Evolutionary conservation across 1,284 basidiomycete genomes (phyloP).

Genomic region (Marasmius tenuissimus): DNA sequence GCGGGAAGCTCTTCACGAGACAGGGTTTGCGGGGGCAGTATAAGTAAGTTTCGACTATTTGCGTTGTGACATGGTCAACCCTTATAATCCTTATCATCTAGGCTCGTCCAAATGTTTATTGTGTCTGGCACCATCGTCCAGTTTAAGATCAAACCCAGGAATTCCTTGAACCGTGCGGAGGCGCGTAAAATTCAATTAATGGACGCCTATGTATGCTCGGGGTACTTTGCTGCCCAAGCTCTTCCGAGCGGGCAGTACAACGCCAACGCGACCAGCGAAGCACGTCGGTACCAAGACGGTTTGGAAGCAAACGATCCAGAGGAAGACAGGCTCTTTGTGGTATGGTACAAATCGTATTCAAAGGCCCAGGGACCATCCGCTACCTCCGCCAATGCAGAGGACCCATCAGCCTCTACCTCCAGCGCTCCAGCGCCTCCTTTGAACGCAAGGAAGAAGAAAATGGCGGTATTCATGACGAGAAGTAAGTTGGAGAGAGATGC

Average conservation of each 20-base stretch:
- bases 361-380: constrained; percentile 10
- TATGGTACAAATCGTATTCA: constrained; percentile 59
- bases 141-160: constrained; percentile 55
- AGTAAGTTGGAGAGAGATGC: constrained; percentile 81
- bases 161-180: constrained; percentile 49
- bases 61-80: not conserved
- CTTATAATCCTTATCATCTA: constrained; percentile 25
- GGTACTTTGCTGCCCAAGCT: constrained; percentile 69
- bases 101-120: constrained; percentile 69
- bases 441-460: constrained; percentile 55
- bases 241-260: constrained; percentile 62
- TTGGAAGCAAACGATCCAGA: constrained; percentile 76
- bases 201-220: constrained; percentile 78
- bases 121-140: constrained; percentile 63
- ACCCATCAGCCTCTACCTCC: constrained; percentile 16
- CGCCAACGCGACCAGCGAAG: constrained; percentile 47
- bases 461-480: constrained; percentile 70
- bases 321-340: constrained; percentile 73
- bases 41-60: constrained; percentile 46
- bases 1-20: constrained; percentile 70
- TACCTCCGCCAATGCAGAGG: constrained; percentile 22
- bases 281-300: constrained; percentile 78
- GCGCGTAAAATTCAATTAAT: constrained; percentile 54
- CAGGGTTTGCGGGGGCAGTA: constrained; percentile 68
- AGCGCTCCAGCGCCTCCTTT: constrained; percentile 47